Base-by-base conservation (phyloP, 176 grass and related monocot species). In the Oryza glaberrima region DNA sequence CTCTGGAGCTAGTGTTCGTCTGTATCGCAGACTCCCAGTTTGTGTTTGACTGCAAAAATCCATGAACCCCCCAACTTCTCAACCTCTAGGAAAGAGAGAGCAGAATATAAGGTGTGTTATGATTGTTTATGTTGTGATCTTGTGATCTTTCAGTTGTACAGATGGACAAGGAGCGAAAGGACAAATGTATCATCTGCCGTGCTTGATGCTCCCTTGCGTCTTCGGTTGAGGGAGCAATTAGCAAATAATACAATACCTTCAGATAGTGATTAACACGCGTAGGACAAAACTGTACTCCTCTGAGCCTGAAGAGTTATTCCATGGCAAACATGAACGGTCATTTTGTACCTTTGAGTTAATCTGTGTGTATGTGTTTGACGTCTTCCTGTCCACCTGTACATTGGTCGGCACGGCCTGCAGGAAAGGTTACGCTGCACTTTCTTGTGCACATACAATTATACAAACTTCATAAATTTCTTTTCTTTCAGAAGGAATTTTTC, bases 101-200 rank as follows among this genome's bases (percentile, higher is more conserved):
- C 58, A 63, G 17, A 63, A 63, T n/a, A 41, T 63, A 23, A 63
- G n/a, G 3, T 11, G 4, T 63, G 30, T 11, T n/a, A 49, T 35
- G 26, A 28, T 54, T 81, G 70, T 75, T 60, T 66, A 74, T 56
- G 56, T 23, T 63, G 58, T 63, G 58, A 61, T 61, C 64, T 86
- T 74, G 58, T 61, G 58, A 63, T 63, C 64, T 86, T 75, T 43
- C 22, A 56, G 84, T 67, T 73, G 43, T 3, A 65, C 40, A 14
- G 28, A 54, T 32, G 26, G 38, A 79, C 84, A 56, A 67, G 13
- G 32, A 80, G 66, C 36, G 54, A n/a, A 51, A 80, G 69, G 77
- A 74, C 69, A 86, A 66, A 49, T 9, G 47, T 51, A 72, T 79
- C 40, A n/a, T 43, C 36, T n/a, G 54, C 38, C 65, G 16, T 23